A percentile compares a stretch with the other conserved stretches of the same genome.
Evolutionary conservation across 2,329 filamentous ascomycete genomes (phyloP).

Genomic region (Claviceps purpurea): DNA sequence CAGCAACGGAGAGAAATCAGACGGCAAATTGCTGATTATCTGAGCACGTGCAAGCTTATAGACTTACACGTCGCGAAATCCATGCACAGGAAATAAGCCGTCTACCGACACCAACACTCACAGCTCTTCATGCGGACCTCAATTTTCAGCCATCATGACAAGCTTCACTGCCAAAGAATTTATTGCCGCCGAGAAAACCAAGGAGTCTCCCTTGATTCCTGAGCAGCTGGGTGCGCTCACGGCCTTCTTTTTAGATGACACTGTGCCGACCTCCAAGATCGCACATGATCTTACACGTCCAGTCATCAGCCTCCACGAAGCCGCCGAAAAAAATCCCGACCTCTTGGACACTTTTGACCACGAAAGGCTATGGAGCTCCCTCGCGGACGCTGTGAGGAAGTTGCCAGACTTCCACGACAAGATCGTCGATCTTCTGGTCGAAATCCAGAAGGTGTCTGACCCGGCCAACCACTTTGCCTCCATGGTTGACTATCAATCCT

Average conservation of each 20-base stretch:
- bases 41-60: neutral
- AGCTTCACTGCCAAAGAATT: neutral
- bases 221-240: neutral
- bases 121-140: neutral
- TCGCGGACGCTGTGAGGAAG: neutral
- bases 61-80: neutral
- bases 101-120: neutral
- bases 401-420: neutral
- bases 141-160: neutral
- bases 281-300: neutral
- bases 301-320: neutral
- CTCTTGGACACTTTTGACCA: neutral
- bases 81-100: neutral
- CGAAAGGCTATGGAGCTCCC: neutral
- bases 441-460: conserved; percentile 1
- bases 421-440: neutral
- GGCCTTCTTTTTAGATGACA: neutral
- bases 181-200: neutral
- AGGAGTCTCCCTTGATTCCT: neutral
- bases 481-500: neutral
- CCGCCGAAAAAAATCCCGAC: neutral
- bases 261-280: neutral
- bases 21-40: neutral
- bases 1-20: neutral
- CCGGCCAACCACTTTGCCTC: neutral